Percentiles rank a stretch among this genome's conserved stretches.
Evolutionary conservation across 192 early-diverging fungal genomes (phyloP).

Genomic region (Chytriomyces hyalinus): DNA sequence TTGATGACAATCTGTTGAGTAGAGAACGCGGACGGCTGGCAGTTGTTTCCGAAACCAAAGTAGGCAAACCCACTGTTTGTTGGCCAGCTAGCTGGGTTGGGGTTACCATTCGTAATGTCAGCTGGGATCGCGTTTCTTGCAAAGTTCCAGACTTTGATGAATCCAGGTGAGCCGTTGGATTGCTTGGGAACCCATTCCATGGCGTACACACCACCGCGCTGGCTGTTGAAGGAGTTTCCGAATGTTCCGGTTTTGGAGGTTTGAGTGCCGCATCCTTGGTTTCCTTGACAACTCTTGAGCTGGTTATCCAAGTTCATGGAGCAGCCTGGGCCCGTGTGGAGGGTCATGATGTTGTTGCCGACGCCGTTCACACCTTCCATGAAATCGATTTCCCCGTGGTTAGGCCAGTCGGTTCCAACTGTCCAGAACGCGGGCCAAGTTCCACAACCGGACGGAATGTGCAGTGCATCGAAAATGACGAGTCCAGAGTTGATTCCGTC

Average conservation of each 20-base stretch:
- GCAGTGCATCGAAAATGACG: slow-evolving; percentile 10
- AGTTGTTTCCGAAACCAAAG: slow-evolving; percentile 45
- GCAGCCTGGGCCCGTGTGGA: slow-evolving; percentile 48
- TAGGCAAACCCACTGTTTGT: slow-evolving; percentile 12
- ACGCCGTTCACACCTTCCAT: slow-evolving; percentile 52
- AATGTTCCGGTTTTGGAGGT: slow-evolving; percentile 27
- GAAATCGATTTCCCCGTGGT: slow-evolving; percentile 55
- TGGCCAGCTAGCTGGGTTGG: slow-evolving; percentile 45
- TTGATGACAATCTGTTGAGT: slow-evolving; percentile 41
- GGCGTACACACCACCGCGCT: slow-evolving; percentile 50
- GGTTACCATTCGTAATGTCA: slow-evolving; percentile 40
- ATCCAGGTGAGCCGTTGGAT: not conserved
- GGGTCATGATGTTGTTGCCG: slow-evolving; percentile 32
- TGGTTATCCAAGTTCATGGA: slow-evolving; percentile 33
- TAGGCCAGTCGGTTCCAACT: slow-evolving; percentile 51
- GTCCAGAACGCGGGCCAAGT: slow-evolving; percentile 61
- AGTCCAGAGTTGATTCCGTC: slow-evolving; percentile 35
- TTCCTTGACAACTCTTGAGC: slow-evolving; percentile 1
- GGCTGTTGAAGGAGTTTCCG: slow-evolving; percentile 43
- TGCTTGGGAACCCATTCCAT: slow-evolving; percentile 34
- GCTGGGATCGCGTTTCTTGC: slow-evolving; percentile 36
- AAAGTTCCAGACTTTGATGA: slow-evolving; percentile 54
- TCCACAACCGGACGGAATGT: slow-evolving; percentile 56
- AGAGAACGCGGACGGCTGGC: slow-evolving; percentile 21
- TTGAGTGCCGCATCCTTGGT: slow-evolving; percentile 32